phyloP scores from a whole-genome alignment of 2,329 filamentous ascomycete genomes.

The Colletotrichum neosansevieriae region DNA sequence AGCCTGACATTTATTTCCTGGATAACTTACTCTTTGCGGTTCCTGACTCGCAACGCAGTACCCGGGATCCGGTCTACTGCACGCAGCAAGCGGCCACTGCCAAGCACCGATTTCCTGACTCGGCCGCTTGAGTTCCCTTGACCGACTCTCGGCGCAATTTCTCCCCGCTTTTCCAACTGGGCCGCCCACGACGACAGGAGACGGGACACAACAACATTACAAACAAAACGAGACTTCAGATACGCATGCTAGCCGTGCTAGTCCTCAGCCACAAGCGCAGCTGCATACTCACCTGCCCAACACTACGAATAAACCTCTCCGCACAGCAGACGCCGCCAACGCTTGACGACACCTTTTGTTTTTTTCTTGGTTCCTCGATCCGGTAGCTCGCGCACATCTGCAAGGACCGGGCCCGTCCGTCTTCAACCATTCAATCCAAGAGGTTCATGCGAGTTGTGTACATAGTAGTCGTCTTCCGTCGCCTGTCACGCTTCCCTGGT shows the following conservation, averaged over 20 bases:
- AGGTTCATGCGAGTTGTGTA: conserved; percentile 34
- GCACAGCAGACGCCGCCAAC: conserved; percentile 18
- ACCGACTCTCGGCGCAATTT: conserved; percentile 4
- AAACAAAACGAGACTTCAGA: conserved; percentile 12
- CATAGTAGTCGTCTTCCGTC: neutral
- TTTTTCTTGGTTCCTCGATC: conserved; percentile 22
- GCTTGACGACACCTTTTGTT: conserved; percentile 1
- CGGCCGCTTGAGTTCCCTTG: conserved; percentile 8
- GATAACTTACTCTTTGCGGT: neutral
- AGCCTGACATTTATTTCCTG: no score
- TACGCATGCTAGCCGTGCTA: conserved; percentile 5
- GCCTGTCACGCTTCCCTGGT: conserved; percentile 28
- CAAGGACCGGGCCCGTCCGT: conserved; percentile 20
- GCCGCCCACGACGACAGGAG: conserved; percentile 15
- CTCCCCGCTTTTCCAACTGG: conserved; percentile 21
- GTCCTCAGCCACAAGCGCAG: conserved; percentile 35
- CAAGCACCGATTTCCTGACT: neutral
- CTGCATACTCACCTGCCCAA: conserved; percentile 24
- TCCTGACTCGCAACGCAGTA: neutral
- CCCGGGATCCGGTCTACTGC: no score
- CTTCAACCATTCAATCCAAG: conserved; percentile 20
- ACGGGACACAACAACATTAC: conserved; percentile 12
- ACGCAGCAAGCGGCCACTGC: no score
- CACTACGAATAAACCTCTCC: neutral
- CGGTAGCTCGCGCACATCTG: conserved; percentile 30